Conservation (phyloP, 1,284 basidiomycete genomes). For the Cutaneotrichosporon sp. region DNA sequence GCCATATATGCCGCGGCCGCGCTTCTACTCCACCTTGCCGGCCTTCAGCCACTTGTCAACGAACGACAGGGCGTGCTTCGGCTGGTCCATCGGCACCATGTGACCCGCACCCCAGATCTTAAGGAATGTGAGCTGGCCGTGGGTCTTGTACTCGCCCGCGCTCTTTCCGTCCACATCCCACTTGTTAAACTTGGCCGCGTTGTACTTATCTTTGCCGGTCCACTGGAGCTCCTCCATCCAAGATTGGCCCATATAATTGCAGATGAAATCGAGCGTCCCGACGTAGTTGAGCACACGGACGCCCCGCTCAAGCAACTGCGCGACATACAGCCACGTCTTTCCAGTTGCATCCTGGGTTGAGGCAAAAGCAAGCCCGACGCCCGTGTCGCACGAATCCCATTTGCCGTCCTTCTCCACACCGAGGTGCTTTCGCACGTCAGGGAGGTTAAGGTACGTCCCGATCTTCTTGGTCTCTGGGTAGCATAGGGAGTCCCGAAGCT, state of each 20-base stretch:
- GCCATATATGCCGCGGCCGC: background rate
- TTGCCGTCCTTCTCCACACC: constrained; percentile 57
- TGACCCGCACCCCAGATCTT: constrained; percentile 43
- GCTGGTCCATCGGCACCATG: constrained; percentile 51
- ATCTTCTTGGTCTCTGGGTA: constrained; percentile 49
- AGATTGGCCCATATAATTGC: constrained; percentile 62
- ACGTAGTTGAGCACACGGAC: constrained; percentile 60
- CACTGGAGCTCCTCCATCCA: constrained; percentile 62
- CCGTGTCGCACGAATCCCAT: constrained; percentile 54
- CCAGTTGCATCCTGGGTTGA: constrained; percentile 32
- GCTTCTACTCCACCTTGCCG: constrained; percentile 9
- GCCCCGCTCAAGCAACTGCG: constrained; percentile 67
- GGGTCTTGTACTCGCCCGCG: constrained; percentile 58
- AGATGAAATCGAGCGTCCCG: constrained; percentile 61
- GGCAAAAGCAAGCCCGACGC: constrained; percentile 46
- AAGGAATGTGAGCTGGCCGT: constrained; percentile 55
- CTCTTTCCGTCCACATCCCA: constrained; percentile 51
- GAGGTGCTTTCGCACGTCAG: constrained; percentile 54
- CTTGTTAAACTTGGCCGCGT: constrained; percentile 47
- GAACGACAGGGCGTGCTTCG: constrained; percentile 45
- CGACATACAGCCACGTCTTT: constrained; percentile 56
- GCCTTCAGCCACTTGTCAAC: constrained; percentile 44
- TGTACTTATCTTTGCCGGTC: constrained; percentile 58
- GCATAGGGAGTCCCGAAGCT: constrained; percentile 46
- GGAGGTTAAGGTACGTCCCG: constrained; percentile 56